Percentiles rank a stretch among this genome's conserved stretches.
phyloP scores from a whole-genome alignment of 2,329 filamentous ascomycete species.

The Alternaria infectoria region DNA sequence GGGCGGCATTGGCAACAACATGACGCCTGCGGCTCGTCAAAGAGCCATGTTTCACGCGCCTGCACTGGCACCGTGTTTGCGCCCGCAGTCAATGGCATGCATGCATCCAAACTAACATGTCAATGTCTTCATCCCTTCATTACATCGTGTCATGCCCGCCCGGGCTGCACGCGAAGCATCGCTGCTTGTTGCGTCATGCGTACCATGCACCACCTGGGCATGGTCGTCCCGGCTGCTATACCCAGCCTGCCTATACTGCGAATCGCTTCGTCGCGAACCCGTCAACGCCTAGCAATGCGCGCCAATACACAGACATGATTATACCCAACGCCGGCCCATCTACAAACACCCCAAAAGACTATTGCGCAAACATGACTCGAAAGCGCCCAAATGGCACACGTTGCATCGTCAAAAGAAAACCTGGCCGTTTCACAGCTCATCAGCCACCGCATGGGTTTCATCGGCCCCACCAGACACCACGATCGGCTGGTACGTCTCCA shows the following conservation, averaged over 20 bases:
- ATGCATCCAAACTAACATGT: not conserved
- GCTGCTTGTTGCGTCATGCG: slow-evolving; percentile 22
- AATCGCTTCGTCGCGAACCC: slow-evolving; percentile 11
- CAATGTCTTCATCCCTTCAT: not conserved
- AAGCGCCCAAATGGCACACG: not conserved
- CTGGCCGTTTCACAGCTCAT: slow-evolving; percentile 16
- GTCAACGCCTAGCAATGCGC: not conserved
- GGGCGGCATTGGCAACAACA: slow-evolving; percentile 1
- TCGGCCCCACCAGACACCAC: slow-evolving; percentile 18
- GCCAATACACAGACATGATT: slow-evolving; percentile 1
- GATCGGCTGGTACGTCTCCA: slow-evolving; percentile 51
- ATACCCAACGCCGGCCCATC: not conserved
- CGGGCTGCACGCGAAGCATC: not conserved
- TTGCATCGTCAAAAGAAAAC: slow-evolving; percentile 2
- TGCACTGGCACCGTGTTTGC: slow-evolving; percentile 5
- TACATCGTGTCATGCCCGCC: not conserved
- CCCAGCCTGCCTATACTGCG: slow-evolving; percentile 9
- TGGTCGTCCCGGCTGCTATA: not conserved
- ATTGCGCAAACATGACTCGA: not conserved
- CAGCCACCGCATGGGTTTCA: slow-evolving; percentile 3
- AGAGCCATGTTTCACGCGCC: slow-evolving; percentile 2
- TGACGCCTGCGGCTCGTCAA: slow-evolving; percentile 1
- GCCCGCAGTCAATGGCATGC: not conserved
- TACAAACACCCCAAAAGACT: not conserved
- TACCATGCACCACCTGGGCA: slow-evolving; percentile 2